Evolutionary conservation across 495 filamentous ascomycete genomes (phyloP), one percentile per base, ranked within the genome.

Genomic region (Penicillium angulare): DNA sequence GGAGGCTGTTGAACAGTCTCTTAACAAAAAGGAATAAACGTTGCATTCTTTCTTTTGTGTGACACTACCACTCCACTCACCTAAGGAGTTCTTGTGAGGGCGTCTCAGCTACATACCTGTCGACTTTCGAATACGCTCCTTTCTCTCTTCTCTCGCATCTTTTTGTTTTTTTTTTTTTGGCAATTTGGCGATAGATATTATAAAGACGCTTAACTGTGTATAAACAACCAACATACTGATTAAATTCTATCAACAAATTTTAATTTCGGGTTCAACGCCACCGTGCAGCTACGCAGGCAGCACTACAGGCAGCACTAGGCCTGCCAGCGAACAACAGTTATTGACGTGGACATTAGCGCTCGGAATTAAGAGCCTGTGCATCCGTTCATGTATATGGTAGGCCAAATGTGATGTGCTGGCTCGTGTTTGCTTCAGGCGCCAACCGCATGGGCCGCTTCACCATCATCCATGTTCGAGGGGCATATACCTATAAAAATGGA

Each of bases 151-250:
- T 65, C 49, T 47, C 45, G 43, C 21, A 23, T 52, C 36, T 47
- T 49, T 39, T 32, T 45, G 31, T 51, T 13, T 53, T 47, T 41
- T 17, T 34, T 47, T 49, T 27, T 24, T 44, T 20, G 47, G 50
- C 44, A 53, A 64, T 61, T 48, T 26, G 47, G 50, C 44, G 55
- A 64, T 61, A 61, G 55, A 58, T 50, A 46, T 39, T 47, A 36
- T 34, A 47, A 34, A 24, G 24, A 45, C 41, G 26, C 20, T 26
- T 12, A 27, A 34, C 43, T 18, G 26, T 63, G 60, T 63, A 59
- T 32, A 63, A 57, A 57, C 34, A 52, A 44, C 33, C 17, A 35
- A 59, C 38, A 47, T 13, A n/a, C n/a, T n/a, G n/a, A n/a, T n/a
- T n/a, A n/a, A n/a, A 49, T 16, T 33, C 12, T 18, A 46, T 20